Evolutionary conservation across 306 rosid genomes (phyloP).

Genomic region (Pachyrhizus erosus): DNA sequence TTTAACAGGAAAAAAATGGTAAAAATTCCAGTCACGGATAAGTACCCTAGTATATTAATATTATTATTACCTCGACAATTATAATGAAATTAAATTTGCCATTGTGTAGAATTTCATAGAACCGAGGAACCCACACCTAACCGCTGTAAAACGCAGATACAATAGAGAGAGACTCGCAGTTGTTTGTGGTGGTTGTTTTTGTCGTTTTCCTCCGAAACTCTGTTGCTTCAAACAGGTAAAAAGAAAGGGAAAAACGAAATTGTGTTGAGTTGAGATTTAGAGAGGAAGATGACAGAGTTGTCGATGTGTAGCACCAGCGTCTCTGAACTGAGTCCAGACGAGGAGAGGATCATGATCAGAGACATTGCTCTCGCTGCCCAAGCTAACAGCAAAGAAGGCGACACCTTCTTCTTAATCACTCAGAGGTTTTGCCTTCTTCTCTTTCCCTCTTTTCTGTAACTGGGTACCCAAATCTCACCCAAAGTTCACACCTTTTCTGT

Average conservation of each 20-base stretch:
- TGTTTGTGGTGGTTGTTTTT: background rate
- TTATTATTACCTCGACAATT: background rate
- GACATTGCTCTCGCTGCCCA: conserved; percentile 91
- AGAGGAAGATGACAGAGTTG: conserved; percentile 63
- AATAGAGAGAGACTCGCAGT: background rate
- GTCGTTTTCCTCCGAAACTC: conserved; percentile 15
- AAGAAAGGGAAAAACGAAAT: background rate
- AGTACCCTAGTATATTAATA: background rate
- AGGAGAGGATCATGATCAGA: conserved; percentile 88
- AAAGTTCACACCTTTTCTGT: conserved; percentile 27
- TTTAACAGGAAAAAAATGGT: too few relatives aligned
- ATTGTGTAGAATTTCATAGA: background rate
- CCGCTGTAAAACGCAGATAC: background rate
- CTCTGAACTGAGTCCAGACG: conserved; percentile 76
- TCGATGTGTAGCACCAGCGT: conserved; percentile 65
- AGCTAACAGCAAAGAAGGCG: conserved; percentile 85
- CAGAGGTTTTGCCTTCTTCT: conserved; percentile 63
- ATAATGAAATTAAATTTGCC: background rate
- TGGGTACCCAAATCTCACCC: conserved; percentile 34
- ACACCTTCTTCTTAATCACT: conserved; percentile 75
- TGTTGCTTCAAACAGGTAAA: background rate
- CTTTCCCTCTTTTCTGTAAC: background rate
- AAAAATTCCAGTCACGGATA: background rate
- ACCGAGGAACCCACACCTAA: background rate
- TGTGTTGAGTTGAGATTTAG: background rate